These are phyloP conservation scores for Exobasidium rhododendri DNA, from an alignment of 1,284 basidiomycete species.

Conservation along the genomic window DNA sequence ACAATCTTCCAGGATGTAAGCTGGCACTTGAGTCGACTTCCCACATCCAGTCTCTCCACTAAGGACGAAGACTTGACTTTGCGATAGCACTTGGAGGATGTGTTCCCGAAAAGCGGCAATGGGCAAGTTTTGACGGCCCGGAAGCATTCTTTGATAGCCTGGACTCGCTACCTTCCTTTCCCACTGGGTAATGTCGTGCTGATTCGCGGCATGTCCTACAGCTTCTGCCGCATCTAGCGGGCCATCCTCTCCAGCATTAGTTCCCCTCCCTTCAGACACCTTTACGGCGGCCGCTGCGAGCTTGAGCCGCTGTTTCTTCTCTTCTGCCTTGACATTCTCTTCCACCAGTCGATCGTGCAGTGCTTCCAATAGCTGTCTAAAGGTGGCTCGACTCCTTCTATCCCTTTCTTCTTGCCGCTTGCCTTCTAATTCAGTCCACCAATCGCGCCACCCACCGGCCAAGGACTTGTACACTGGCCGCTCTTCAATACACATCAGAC, in stretches of 20 bases:
- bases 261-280: not conserved
- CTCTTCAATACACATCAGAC: constrained; percentile 63
- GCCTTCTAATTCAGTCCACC: constrained; percentile 87
- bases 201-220: not conserved
- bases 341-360: constrained; percentile 62
- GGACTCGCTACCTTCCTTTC: constrained; percentile 51
- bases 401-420: constrained; percentile 67
- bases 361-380: constrained; percentile 62
- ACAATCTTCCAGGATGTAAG: constrained; percentile 89
- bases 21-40: constrained; percentile 94
- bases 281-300: constrained; percentile 10
- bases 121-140: constrained; percentile 73
- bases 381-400: constrained; percentile 62
- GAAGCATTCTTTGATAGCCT: constrained; percentile 82
- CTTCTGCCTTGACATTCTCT: constrained; percentile 29
- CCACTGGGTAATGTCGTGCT: constrained; percentile 56
- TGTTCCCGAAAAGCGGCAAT: constrained; percentile 78
- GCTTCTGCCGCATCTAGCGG: not conserved
- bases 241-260: constrained; percentile 16
- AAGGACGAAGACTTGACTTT: constrained; percentile 83
- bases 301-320: constrained; percentile 17
- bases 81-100: constrained; percentile 71
- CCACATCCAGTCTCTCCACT: constrained; percentile 98
- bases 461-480: constrained; percentile 49
- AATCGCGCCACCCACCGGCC: constrained; percentile 76